phyloP scores from a whole-genome alignment of 495 filamentous ascomycete species.

The Talaromyces proteolyticus region DNA sequence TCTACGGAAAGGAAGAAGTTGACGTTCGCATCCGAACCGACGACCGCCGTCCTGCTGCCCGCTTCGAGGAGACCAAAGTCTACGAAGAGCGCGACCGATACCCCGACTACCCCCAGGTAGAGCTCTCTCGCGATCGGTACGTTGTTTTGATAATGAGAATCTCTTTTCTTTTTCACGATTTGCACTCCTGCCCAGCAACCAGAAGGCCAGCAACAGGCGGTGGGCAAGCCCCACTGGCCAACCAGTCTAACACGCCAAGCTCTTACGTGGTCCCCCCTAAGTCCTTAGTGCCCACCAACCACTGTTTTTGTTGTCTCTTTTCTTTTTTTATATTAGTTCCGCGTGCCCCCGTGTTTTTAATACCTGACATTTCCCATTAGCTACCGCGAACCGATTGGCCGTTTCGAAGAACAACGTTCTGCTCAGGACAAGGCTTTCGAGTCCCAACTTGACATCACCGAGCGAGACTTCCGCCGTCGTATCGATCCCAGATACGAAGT shows the following conservation, averaged over 20 bases:
- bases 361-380: slow-evolving; percentile 42
- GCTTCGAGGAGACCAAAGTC: slow-evolving; percentile 43
- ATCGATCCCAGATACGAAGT: slow-evolving; percentile 64
- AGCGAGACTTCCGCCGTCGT: slow-evolving; percentile 79
- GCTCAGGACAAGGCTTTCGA: slow-evolving; percentile 47
- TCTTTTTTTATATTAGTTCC: slow-evolving; percentile 13
- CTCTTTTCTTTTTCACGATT: background rate
- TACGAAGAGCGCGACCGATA: slow-evolving; percentile 44
- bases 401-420: slow-evolving; percentile 46
- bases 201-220: slow-evolving; percentile 3
- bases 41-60: slow-evolving; percentile 56
- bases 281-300: slow-evolving; percentile 1
- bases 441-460: slow-evolving; percentile 72
- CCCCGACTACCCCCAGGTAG: slow-evolving; percentile 40
- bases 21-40: slow-evolving; percentile 65
- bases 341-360: slow-evolving; percentile 19
- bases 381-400: slow-evolving; percentile 47
- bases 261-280: slow-evolving; percentile 8
- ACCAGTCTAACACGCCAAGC: slow-evolving; percentile 5
- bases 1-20: slow-evolving; percentile 77
- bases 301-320: slow-evolving; percentile 6
- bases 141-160: too few species aligned
- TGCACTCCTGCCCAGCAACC: slow-evolving; percentile 18
- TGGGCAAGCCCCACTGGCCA: background rate
- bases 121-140: slow-evolving; percentile 51